Base-by-base conservation (phyloP, 2,329 filamentous ascomycete genomes). In the Sarocladiaceae sp. region DNA sequence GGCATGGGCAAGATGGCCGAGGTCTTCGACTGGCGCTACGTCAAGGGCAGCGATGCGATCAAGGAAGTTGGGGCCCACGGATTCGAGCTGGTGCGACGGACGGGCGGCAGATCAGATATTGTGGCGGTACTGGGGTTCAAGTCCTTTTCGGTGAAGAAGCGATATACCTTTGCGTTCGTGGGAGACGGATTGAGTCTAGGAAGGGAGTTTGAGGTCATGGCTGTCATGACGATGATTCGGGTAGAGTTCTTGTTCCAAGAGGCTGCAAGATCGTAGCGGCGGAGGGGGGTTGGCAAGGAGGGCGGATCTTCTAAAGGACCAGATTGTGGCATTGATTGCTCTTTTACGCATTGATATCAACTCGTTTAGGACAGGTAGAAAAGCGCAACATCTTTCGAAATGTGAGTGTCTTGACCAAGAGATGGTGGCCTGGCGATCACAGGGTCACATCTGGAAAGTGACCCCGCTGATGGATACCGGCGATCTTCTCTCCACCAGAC, bases 211-310 rank as follows among this genome's bases (percentile, higher is more conserved):
- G 31, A 33, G 31, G 16, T 33, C 31, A 33, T 33, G 31, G 31
- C 31, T 4, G 33, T 20, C 33, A 35, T 35, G 33, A 19, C 33
- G 4, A 35, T 35, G 33, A 19, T 35, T 11, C n/a, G 33, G 33
- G 33, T 35, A 10, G 33, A 35, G 33, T 35, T 6, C 15, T 15
- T 35, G 16, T 35, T 35, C 33, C 33, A 35, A 20, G 33, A 35
- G 21, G 12, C 33, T 9, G 12, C 33, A 19, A 6, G 33, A 19
- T 35, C 33, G 16, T 35, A 35, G 31, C n/a, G n/a, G n/a, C n/a
- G n/a, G n/a, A n/a, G n/a, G n/a, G n/a, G n/a, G n/a, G n/a, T n/a
- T n/a, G n/a, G n/a, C n/a, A n/a, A n/a, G n/a, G n/a, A n/a, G n/a
- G n/a, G 26, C 26, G 13, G 26, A 29, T 29, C 26, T 29, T n/a